Evolutionary conservation across 306 rosid species (phyloP).

Genomic region (Myrica gale): DNA sequence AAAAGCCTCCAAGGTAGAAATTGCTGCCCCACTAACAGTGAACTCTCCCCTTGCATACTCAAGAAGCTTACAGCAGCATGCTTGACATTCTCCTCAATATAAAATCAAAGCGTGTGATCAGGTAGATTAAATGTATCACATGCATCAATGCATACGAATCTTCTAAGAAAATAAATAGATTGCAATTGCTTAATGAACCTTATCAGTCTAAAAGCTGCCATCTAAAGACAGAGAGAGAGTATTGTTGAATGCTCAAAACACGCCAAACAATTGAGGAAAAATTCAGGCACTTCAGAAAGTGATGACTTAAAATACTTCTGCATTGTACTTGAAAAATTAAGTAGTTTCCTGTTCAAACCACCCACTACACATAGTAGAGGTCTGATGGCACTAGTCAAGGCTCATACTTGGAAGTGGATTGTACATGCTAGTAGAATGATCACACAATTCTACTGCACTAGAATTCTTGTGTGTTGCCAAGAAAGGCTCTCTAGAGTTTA

Average conservation of each 20-base stretch:
- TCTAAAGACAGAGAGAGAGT: not conserved
- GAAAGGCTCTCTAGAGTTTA: not conserved
- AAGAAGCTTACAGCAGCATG: slow-evolving; percentile 35
- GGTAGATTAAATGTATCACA: not conserved
- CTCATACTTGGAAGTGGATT: not conserved
- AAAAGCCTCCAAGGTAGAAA: slow-evolving; percentile 55
- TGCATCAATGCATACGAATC: not conserved
- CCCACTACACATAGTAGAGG: not conserved
- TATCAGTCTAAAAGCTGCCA: not conserved
- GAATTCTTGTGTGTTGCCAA: not conserved
- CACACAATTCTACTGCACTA: not conserved
- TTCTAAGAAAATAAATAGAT: not conserved
- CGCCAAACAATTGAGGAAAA: too few relatives aligned
- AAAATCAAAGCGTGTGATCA: slow-evolving; percentile 16
- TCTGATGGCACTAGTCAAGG: not conserved
- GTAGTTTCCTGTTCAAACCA: not conserved
- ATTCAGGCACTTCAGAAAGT: too few relatives aligned
- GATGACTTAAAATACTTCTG: too few relatives aligned
- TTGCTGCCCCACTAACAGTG: slow-evolving; percentile 36
- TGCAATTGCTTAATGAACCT: not conserved
- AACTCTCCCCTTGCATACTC: slow-evolving; percentile 50
- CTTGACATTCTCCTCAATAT: slow-evolving; percentile 52
- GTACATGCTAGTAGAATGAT: not conserved
- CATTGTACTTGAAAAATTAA: not conserved
- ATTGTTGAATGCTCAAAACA: not conserved